These are phyloP conservation scores for Trametes maxima DNA, from an alignment of 768 basidiomycete genomes.

Conservation along the genomic window DNA sequence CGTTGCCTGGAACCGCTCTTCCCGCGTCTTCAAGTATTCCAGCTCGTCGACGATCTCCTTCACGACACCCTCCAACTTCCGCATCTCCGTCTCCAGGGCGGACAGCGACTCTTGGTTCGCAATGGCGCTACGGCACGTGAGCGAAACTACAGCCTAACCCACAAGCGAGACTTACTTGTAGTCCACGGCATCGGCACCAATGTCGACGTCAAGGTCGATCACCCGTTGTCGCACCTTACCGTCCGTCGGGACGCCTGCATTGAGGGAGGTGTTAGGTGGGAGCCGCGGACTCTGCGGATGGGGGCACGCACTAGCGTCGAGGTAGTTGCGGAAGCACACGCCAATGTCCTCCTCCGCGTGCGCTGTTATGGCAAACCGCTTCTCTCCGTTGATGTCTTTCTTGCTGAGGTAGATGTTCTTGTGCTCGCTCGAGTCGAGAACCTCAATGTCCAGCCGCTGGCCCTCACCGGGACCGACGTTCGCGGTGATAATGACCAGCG, in stretches of 20 bases:
- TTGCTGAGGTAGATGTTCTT: conserved; percentile 92
- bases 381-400: conserved; percentile 85
- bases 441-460: conserved; percentile 92
- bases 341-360: conserved; percentile 95
- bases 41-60: conserved; percentile 96
- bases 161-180: conserved; percentile 75
- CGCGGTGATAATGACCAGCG: conserved; percentile 94
- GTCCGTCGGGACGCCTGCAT: conserved; percentile 50
- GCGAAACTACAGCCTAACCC: conserved; percentile 1
- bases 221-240: conserved; percentile 58
- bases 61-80: conserved; percentile 92
- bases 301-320: conserved; percentile 67
- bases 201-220: conserved; percentile 94
- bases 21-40: conserved; percentile 87
- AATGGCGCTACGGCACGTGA: conserved; percentile 68
- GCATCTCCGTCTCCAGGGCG: conserved; percentile 96
- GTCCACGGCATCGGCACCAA: conserved; percentile 97
- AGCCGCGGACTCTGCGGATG: background rate
- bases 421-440: conserved; percentile 83
- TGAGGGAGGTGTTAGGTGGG: background rate
- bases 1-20: conserved; percentile 84
- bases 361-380: conserved; percentile 90
- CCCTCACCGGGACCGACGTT: conserved; percentile 76
- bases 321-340: conserved; percentile 87
- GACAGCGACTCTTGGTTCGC: conserved; percentile 98